Evolutionary conservation across 2,329 filamentous ascomycete species (phyloP).

Genomic region (Aspergillus ustus): DNA sequence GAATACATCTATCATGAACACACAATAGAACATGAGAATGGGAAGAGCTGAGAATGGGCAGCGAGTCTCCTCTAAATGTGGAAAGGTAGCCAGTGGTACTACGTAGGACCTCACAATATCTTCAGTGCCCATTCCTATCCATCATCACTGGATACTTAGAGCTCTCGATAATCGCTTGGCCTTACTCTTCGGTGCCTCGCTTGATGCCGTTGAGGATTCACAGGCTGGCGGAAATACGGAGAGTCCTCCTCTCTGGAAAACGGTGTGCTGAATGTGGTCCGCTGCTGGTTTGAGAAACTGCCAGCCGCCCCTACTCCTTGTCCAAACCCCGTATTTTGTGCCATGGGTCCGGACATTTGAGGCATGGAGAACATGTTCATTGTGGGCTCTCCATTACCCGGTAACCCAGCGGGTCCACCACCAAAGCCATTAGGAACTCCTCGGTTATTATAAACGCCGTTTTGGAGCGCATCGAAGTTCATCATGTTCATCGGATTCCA

Average conservation of each 20-base stretch:
- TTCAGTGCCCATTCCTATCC: not conserved
- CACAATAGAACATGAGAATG: not conserved
- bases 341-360: slow-evolving; percentile 34
- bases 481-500: slow-evolving; percentile 53
- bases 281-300: slow-evolving; percentile 63
- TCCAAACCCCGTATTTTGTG: slow-evolving; percentile 37
- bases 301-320: slow-evolving; percentile 41
- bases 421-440: slow-evolving; percentile 38
- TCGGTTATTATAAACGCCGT: slow-evolving; percentile 41
- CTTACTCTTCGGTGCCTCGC: slow-evolving; percentile 78
- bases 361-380: slow-evolving; percentile 45
- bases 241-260: slow-evolving; percentile 75
- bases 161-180: slow-evolving; percentile 88
- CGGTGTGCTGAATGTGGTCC: slow-evolving; percentile 57
- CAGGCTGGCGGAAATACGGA: slow-evolving; percentile 92
- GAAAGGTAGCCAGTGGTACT: not conserved
- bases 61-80: not conserved
- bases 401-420: slow-evolving; percentile 40
- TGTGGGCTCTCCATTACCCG: slow-evolving; percentile 34
- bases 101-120: not conserved
- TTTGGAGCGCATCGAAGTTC: slow-evolving; percentile 41
- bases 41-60: not conserved
- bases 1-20: slow-evolving; percentile 9
- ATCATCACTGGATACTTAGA: slow-evolving; percentile 51
- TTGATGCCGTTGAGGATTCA: slow-evolving; percentile 90